A percentile compares a stretch with the other conserved stretches of the same genome.
These are phyloP conservation scores for Macrocybe gigantea DNA, from an alignment of 768 basidiomycete species.

Conservation along the genomic window DNA sequence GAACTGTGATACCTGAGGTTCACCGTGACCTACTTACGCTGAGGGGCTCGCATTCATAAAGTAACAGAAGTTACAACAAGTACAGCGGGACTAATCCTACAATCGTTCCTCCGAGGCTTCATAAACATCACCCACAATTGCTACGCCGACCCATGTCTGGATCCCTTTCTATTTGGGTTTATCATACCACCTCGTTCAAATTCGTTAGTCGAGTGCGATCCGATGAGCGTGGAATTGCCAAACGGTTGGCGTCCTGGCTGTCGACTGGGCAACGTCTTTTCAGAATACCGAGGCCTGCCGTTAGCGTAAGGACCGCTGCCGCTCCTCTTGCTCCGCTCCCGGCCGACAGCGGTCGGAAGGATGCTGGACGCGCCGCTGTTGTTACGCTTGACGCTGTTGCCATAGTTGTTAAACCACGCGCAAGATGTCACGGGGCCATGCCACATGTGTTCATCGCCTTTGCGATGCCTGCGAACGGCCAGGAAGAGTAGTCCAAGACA, in stretches of 20 bases:
- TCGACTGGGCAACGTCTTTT: conserved; percentile 19
- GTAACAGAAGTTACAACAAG: too few relatives aligned
- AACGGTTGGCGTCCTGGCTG: conserved; percentile 22
- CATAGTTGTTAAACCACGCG: conserved; percentile 63
- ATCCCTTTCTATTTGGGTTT: conserved; percentile 24
- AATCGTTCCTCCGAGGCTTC: too few relatives aligned
- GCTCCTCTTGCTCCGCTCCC: conserved; percentile 4
- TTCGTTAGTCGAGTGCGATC: conserved; percentile 23
- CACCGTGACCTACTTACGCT: too few relatives aligned
- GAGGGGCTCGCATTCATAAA: too few relatives aligned
- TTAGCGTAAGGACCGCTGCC: conserved; percentile 11
- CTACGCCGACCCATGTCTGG: too few relatives aligned
- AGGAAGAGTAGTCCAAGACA: conserved; percentile 32
- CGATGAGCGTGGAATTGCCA: conserved; percentile 24
- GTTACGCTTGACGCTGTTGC: conserved; percentile 28
- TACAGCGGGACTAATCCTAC: too few relatives aligned
- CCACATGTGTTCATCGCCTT: conserved; percentile 58
- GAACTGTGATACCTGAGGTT: too few relatives aligned
- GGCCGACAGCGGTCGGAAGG: conserved; percentile 24
- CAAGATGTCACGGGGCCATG: conserved; percentile 62
- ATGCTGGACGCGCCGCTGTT: conserved; percentile 32
- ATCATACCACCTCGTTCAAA: conserved; percentile 38
- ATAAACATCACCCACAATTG: too few relatives aligned
- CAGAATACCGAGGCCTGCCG: conserved; percentile 7
- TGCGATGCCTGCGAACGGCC: conserved; percentile 35